phyloP scores from a whole-genome alignment of 1,139 yeast genomes.

The Hyphopichia burtonii region DNA sequence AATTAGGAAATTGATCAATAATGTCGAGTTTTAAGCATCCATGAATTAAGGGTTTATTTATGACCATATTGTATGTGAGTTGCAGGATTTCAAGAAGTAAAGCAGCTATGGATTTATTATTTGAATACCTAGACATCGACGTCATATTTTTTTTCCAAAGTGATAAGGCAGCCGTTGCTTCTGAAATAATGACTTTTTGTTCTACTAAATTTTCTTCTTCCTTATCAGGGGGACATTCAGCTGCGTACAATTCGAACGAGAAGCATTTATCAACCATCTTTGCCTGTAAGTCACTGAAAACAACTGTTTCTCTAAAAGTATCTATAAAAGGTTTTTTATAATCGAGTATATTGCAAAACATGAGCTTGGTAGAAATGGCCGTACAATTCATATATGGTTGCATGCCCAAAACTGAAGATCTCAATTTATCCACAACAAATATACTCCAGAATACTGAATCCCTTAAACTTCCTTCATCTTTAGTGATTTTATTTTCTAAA shows the following conservation, averaged over 20 bases:
- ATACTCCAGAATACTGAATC: background rate
- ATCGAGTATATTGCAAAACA: background rate
- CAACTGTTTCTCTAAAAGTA: background rate
- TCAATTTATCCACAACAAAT: background rate
- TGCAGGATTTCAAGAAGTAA: background rate
- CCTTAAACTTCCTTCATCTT: background rate
- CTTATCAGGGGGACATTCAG: background rate
- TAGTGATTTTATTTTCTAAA: background rate
- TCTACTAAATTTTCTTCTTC: background rate
- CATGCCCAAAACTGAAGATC: background rate
- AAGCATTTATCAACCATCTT: background rate
- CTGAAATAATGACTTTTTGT: conserved; percentile 6
- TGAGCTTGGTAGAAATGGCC: background rate
- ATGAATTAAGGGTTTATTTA: background rate
- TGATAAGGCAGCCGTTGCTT: background rate
- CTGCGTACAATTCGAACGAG: background rate
- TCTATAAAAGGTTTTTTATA: background rate
- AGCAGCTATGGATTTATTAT: background rate
- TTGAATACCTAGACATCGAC: background rate
- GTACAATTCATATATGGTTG: background rate
- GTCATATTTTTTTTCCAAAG: background rate
- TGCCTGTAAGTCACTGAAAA: background rate
- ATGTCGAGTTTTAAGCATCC: background rate
- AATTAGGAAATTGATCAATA: background rate
- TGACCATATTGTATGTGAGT: background rate